phyloP scores from a whole-genome alignment of 2,329 filamentous ascomycete species.

The Fusarium gaditjirri region DNA sequence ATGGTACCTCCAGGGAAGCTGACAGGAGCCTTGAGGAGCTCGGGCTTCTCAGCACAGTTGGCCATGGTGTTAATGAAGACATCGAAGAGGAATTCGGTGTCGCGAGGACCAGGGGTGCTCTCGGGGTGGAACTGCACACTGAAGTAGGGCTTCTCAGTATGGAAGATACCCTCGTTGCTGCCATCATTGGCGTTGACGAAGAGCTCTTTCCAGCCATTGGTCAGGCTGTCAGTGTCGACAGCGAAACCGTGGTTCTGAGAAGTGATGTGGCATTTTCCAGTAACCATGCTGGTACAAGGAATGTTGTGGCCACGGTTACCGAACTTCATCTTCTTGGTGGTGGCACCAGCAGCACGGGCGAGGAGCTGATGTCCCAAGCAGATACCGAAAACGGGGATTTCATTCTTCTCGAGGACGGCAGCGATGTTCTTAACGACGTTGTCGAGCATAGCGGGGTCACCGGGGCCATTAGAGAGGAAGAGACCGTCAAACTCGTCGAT shows the following conservation, averaged over 20 bases:
- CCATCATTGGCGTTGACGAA: slow-evolving; percentile 99
- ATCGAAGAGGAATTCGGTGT: slow-evolving; percentile 97
- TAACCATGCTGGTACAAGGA: slow-evolving; percentile 94
- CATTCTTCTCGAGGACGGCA: slow-evolving; percentile 78
- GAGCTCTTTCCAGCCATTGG: slow-evolving; percentile 87
- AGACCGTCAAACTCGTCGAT: slow-evolving; percentile 92
- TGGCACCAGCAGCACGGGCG: slow-evolving; percentile 85
- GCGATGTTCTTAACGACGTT: slow-evolving; percentile 83
- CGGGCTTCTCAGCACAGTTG: slow-evolving; percentile 73
- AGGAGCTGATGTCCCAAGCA: slow-evolving; percentile 95
- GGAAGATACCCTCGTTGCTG: slow-evolving; percentile 97
- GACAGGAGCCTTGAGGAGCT: slow-evolving; percentile 77
- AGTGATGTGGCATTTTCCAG: slow-evolving; percentile 97
- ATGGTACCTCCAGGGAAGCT: slow-evolving; percentile 86
- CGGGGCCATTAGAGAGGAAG: slow-evolving; percentile 97
- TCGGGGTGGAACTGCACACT: slow-evolving; percentile 99
- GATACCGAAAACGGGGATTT: slow-evolving; percentile 93
- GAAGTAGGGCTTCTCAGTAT: slow-evolving; percentile 88
- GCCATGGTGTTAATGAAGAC: slow-evolving; percentile 91
- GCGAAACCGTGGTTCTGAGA: slow-evolving; percentile 99
- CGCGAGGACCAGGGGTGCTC: slow-evolving; percentile 92
- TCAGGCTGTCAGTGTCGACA: slow-evolving; percentile 82
- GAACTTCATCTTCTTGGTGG: slow-evolving; percentile 97
- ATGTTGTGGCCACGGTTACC: slow-evolving; percentile 99
- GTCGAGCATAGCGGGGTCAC: slow-evolving; percentile 89